Evolutionary conservation across 768 basidiomycete genomes (phyloP).

Genomic region (Cystobasidium onofrii): DNA sequence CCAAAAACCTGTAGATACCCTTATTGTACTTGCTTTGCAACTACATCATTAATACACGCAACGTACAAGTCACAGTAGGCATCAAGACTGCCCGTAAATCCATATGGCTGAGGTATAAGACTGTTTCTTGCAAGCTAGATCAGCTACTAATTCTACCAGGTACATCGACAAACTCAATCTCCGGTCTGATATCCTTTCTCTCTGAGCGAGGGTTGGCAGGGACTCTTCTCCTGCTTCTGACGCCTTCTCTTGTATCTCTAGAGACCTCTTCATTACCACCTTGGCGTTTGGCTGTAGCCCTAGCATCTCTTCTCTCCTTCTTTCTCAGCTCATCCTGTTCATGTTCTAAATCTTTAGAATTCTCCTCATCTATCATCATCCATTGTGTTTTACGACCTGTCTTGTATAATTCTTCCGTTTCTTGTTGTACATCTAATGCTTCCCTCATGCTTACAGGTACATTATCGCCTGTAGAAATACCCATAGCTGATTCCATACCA

Average conservation of each 20-base stretch:
- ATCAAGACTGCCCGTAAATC: too few species aligned
- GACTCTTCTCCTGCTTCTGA: conserved; percentile 4
- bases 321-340: background rate
- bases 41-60: too few species aligned
- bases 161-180: conserved; percentile 24
- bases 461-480: conserved; percentile 46
- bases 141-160: background rate
- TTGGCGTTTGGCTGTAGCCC: background rate
- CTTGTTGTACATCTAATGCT: background rate
- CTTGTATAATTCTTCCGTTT: background rate
- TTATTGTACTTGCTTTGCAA: too few species aligned
- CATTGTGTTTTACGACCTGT: background rate
- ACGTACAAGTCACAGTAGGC: too few species aligned
- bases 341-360: background rate
- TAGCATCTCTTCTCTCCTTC: background rate
- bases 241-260: background rate
- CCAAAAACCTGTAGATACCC: background rate
- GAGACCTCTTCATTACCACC: background rate
- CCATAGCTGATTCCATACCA: conserved; percentile 74
- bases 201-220: background rate
- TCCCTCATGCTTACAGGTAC: background rate
- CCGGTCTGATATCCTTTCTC: conserved; percentile 1
- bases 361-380: conserved; percentile 30
- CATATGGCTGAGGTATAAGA: too few species aligned
- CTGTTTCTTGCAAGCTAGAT: background rate